Evolutionary conservation across 495 filamentous ascomycete genomes (phyloP), one percentile per base, ranked within the genome.

Genomic region (Annulohypoxylon stygium): DNA sequence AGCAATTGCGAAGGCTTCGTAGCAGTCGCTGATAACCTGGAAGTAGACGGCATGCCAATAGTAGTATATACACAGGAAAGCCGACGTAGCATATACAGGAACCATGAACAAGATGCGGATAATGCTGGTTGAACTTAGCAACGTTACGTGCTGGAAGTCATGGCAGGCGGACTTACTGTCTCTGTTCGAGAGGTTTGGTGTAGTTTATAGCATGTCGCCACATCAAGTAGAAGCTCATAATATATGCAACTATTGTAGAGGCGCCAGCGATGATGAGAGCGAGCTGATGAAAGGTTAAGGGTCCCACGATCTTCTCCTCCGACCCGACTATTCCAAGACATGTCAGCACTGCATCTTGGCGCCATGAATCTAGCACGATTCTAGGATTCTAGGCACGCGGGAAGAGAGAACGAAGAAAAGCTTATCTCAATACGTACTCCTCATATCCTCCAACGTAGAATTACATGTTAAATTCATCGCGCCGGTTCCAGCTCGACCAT

Each of bases 81-180:
- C 89, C 58, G 94, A 91, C 54, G 90, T 82, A 33, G 92, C 87
- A 78, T 97, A 97, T 60, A 97, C 85, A 26, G 94, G 94, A 34
- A 97, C 87, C 93, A 97, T 97, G 75, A 93, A 91, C 4, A 97
- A 87, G 67, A 97, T 96, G 48, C 94, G 93, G 66, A 97, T 94
- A 69, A 97, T 95, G 78, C 85, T 89, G 70, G 47, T 33, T 23
- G 16, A 54, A 59, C 64, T 76, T 65, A 78, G 63, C 53, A 60
- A 64, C 41, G 39, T 34, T 34, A 9, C 33, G 58, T n/a, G 55
- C 5, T 23, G 51, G 64, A 8, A 39, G 11, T 2, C 9, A 4
- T 36, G 12, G 14, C n/a, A 33, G n/a, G 57, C 50, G 18, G 59
- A 82, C 85, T 59, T 80, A 88, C 88, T 97, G 93, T 80, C 89